Conservation (phyloP, 345 rosid genomes). For the Gossypium herbaceum region DNA sequence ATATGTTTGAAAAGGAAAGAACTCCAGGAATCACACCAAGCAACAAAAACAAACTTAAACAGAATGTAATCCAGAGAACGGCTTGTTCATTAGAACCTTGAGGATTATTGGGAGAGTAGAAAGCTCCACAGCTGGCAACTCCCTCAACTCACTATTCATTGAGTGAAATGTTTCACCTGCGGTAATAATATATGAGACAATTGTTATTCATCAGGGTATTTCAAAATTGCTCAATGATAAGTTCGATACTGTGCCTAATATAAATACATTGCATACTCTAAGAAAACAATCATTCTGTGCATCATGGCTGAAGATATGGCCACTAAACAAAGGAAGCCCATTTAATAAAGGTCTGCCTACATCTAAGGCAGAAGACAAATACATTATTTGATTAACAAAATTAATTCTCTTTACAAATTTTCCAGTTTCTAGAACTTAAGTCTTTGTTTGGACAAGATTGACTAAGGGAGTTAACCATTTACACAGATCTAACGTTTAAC, state of each 20-base stretch:
- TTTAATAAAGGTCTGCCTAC: background rate
- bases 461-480: background rate
- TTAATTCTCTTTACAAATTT: background rate
- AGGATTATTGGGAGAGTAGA: conserved; percentile 82
- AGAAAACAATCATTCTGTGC: background rate
- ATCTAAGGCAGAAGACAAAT: background rate
- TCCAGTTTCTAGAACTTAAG: background rate
- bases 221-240: background rate
- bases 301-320: background rate
- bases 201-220: background rate
- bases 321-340: background rate
- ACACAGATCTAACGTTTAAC: no score
- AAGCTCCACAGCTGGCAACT: conserved; percentile 90
- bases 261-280: background rate
- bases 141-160: conserved; percentile 78
- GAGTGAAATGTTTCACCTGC: conserved; percentile 81
- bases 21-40: background rate
- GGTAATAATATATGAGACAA: background rate
- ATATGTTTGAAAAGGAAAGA: background rate
- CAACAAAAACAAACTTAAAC: conserved; percentile 14
- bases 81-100: conserved; percentile 47
- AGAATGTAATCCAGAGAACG: background rate
- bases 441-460: background rate
- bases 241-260: background rate
- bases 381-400: background rate